Evolutionary conservation across 2,329 filamentous ascomycete genomes (phyloP).

Genomic region (Cercospora brassicicola): DNA sequence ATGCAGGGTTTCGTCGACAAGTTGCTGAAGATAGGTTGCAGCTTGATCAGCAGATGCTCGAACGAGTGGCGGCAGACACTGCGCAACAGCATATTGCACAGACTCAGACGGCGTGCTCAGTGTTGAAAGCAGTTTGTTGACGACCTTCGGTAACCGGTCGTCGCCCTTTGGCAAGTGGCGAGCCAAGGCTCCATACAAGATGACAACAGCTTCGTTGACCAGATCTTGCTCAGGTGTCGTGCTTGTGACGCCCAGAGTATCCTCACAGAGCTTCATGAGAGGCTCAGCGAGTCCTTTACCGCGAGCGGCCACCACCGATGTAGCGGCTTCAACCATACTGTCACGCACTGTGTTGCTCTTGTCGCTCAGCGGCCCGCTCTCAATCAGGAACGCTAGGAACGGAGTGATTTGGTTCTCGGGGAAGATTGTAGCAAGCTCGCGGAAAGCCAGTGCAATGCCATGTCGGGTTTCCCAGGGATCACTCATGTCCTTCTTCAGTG

Average conservation of each 20-base stretch:
- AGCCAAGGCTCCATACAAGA: conserved; percentile 92
- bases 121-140: conserved; percentile 81
- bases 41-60: conserved; percentile 75
- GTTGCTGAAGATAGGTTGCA: conserved; percentile 73
- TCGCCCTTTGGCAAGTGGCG: conserved; percentile 85
- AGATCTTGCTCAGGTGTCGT: conserved; percentile 79
- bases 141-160: conserved; percentile 79
- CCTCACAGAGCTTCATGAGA: conserved; percentile 89
- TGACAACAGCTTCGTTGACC: conserved; percentile 95
- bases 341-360: conserved; percentile 72
- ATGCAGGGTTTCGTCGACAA: conserved; percentile 78
- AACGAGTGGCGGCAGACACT: conserved; percentile 89
- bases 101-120: conserved; percentile 93
- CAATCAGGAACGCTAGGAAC: conserved; percentile 83
- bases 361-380: conserved; percentile 83
- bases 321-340: conserved; percentile 90
- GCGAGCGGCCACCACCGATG: conserved; percentile 74
- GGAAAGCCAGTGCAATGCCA: conserved; percentile 84
- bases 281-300: conserved; percentile 81
- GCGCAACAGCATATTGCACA: conserved; percentile 93
- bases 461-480: conserved; percentile 92
- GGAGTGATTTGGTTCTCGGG: conserved; percentile 67
- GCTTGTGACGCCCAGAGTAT: conserved; percentile 79
- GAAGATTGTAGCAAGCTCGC: conserved; percentile 72
- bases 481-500: conserved; percentile 78